Conservation (phyloP, 306 rosid genomes). For the Trifolium fragiferum region DNA sequence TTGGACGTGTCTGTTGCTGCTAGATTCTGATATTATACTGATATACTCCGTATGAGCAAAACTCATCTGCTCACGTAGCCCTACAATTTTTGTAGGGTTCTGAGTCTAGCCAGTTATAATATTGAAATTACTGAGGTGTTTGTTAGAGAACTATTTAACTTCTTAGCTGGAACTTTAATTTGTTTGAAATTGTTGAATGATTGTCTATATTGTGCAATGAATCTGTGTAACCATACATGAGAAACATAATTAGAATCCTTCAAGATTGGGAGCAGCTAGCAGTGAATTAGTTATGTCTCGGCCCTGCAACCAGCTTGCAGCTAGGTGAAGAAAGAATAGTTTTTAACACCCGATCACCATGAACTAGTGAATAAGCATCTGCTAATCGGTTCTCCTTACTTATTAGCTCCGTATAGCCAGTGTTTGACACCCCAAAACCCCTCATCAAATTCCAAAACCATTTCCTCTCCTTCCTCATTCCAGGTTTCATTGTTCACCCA, state of each 20-base stretch:
- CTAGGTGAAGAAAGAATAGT: slow-evolving; percentile 12
- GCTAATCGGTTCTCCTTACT: not conserved
- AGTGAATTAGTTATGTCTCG: not conserved
- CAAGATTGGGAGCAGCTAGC: slow-evolving; percentile 8
- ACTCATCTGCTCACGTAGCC: not conserved
- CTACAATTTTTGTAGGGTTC: not conserved
- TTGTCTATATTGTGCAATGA: slow-evolving; percentile 20
- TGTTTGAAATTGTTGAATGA: slow-evolving; percentile 12
- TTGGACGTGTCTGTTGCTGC: slow-evolving; percentile 21
- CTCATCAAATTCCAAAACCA: not conserved
- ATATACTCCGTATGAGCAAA: not conserved
- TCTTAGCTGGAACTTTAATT: slow-evolving; percentile 14
- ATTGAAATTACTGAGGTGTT: slow-evolving; percentile 9
- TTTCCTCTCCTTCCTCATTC: not conserved
- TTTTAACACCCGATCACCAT: not conserved
- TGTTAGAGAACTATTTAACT: slow-evolving; percentile 7
- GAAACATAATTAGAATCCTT: slow-evolving; percentile 13
- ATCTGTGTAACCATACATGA: slow-evolving; percentile 1
- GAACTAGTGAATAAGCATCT: slow-evolving; percentile 17
- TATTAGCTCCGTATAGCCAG: not conserved
- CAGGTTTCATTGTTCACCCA: not conserved
- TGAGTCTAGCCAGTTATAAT: slow-evolving; percentile 18
- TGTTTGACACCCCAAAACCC: not conserved
- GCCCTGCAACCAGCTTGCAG: slow-evolving; percentile 19
- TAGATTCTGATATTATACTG: slow-evolving; percentile 16